Percentiles rank a stretch among this genome's conserved stretches.
Conservation (phyloP, 176 grass and related monocot species). For the Leersia perrieri region DNA sequence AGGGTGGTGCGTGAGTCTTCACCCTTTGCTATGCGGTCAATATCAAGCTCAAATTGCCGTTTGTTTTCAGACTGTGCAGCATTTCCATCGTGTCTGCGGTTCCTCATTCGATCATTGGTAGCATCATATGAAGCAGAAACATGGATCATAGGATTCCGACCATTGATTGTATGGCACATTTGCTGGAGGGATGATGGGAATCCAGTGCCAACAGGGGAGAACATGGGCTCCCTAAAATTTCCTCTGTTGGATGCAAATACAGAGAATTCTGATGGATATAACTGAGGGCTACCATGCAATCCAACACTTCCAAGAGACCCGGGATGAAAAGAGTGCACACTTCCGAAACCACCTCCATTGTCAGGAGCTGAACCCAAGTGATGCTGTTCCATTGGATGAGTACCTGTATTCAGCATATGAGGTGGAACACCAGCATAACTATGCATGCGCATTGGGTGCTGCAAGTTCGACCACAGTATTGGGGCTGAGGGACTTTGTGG, state of each 20-base stretch:
- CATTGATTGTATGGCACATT: constrained; percentile 36
- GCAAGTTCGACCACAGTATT: constrained; percentile 54
- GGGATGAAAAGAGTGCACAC: constrained; percentile 42
- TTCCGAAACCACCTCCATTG: constrained; percentile 36
- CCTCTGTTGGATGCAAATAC: constrained; percentile 45
- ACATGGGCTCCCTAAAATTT: constrained; percentile 51
- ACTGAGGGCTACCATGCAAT: constrained; percentile 51
- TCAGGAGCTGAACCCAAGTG: constrained; percentile 62
- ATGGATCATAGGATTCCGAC: constrained; percentile 47
- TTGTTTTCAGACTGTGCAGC: constrained; percentile 60
- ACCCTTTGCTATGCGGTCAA: constrained; percentile 63
- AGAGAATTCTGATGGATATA: constrained; percentile 46
- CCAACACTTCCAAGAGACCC: constrained; percentile 52
- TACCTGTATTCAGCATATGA: constrained; percentile 36
- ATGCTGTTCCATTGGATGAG: constrained; percentile 53
- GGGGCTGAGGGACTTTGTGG: constrained; percentile 46
- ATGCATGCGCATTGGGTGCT: constrained; percentile 49
- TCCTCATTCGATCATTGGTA: constrained; percentile 69
- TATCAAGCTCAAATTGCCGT: constrained; percentile 85
- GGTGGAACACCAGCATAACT: constrained; percentile 46
- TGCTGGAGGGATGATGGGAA: constrained; percentile 61
- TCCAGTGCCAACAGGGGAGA: constrained; percentile 40
- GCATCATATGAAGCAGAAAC: constrained; percentile 59
- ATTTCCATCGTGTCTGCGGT: constrained; percentile 64
- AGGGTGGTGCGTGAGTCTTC: constrained; percentile 89